Evolutionary conservation across 768 basidiomycete genomes (phyloP).

Genomic region (Pisolithus tinctorius): DNA sequence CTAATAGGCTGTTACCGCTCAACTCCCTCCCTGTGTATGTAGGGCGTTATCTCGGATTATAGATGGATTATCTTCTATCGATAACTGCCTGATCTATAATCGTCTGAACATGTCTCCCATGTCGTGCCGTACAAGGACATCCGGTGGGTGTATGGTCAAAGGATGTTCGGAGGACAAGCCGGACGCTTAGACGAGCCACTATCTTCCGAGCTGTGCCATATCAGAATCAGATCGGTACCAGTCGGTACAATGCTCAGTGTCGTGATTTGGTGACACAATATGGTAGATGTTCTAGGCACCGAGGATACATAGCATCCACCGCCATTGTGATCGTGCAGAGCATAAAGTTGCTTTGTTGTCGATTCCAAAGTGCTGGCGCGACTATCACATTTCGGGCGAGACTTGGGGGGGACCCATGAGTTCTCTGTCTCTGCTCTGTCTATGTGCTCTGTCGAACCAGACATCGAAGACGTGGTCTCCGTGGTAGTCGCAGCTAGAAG

Average conservation of each 20-base stretch:
- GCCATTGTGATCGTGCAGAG: neutral
- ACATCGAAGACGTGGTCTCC: too few species aligned
- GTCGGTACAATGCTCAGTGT: neutral
- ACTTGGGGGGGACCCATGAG: too few species aligned
- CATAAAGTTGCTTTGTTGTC: neutral
- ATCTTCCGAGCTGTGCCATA: neutral
- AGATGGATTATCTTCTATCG: constrained; percentile 3
- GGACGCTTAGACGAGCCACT: neutral
- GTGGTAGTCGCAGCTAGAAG: too few species aligned
- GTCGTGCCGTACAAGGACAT: neutral
- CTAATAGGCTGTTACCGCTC: neutral
- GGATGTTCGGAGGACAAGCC: neutral
- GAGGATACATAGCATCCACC: neutral
- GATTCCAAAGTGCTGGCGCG: neutral
- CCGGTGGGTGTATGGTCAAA: neutral
- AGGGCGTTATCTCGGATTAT: constrained; percentile 1
- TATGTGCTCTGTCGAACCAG: too few species aligned
- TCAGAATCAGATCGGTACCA: neutral
- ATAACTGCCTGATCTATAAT: neutral
- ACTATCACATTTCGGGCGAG: neutral
- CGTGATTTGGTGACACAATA: neutral
- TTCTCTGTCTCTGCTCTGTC: too few species aligned
- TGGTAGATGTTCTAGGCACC: neutral
- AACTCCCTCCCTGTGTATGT: neutral
- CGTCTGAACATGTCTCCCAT: neutral